These are phyloP conservation scores for Cladorrhinum sp. DNA, from an alignment of 2,329 filamentous ascomycete species.

Conservation along the genomic window DNA sequence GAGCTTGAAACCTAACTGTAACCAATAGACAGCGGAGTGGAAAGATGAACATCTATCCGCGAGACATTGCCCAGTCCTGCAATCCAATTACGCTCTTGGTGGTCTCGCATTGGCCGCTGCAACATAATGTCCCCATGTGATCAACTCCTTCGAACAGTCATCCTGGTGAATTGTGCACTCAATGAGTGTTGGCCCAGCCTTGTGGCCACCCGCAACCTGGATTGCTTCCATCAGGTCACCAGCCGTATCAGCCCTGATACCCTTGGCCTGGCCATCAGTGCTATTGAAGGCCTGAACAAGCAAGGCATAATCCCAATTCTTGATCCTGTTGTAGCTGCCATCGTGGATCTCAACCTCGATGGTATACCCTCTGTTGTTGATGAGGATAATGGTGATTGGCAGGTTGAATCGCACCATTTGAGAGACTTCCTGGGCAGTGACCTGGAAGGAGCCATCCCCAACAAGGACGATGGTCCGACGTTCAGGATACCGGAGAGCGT, in stretches of 20 bases:
- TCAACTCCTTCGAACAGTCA: slow-evolving; percentile 29
- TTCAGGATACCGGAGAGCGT: slow-evolving; percentile 25
- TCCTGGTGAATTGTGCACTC: slow-evolving; percentile 31
- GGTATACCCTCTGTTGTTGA: slow-evolving; percentile 39
- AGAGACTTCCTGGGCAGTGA: slow-evolving; percentile 37
- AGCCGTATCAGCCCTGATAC: slow-evolving; percentile 25
- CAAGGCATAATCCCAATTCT: slow-evolving; percentile 33
- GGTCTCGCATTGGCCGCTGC: slow-evolving; percentile 30
- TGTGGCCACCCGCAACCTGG: slow-evolving; percentile 19
- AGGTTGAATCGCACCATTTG: slow-evolving; percentile 36
- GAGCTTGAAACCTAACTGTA: too few relatives aligned
- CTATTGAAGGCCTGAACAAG: slow-evolving; percentile 28
- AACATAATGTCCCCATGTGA: slow-evolving; percentile 31
- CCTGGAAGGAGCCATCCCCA: slow-evolving; percentile 37
- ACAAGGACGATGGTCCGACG: slow-evolving; percentile 32
- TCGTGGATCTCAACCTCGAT: slow-evolving; percentile 40
- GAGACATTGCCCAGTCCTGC: not conserved
- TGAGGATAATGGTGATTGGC: slow-evolving; percentile 33
- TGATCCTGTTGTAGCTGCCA: slow-evolving; percentile 33
- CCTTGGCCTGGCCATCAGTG: slow-evolving; percentile 26
- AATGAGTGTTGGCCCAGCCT: slow-evolving; percentile 27
- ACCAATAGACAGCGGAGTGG: too few relatives aligned
- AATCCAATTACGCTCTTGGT: slow-evolving; percentile 10
- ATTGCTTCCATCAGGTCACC: slow-evolving; percentile 27
- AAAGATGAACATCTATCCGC: too few relatives aligned